Evolutionary conservation across 805 yeast genomes (phyloP).

Genomic region (Zygoascus bituminiphila): DNA sequence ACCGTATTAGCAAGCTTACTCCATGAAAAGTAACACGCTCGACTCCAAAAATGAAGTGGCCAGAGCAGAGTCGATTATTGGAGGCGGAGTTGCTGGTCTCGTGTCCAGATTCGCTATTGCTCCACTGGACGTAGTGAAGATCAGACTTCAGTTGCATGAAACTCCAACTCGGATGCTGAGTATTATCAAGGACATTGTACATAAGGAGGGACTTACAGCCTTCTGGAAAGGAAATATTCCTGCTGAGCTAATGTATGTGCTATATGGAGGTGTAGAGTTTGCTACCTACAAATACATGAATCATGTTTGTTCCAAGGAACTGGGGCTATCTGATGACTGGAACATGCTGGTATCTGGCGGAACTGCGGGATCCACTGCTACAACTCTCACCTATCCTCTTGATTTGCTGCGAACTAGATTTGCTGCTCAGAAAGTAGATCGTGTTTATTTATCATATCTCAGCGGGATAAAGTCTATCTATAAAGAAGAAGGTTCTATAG

Average conservation of each 20-base stretch:
- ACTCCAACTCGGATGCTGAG: background rate
- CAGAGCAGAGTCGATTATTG: slow-evolving; percentile 45
- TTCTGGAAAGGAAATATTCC: slow-evolving; percentile 98
- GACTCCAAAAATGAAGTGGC: slow-evolving; percentile 42
- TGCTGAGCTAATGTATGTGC: slow-evolving; percentile 75
- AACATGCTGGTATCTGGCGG: slow-evolving; percentile 62
- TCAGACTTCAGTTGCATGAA: slow-evolving; percentile 58
- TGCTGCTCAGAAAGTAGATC: slow-evolving; percentile 45
- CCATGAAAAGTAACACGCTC: slow-evolving; percentile 2
- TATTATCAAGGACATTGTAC: slow-evolving; percentile 38
- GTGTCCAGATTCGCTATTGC: slow-evolving; percentile 57
- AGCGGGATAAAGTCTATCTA: slow-evolving; percentile 24
- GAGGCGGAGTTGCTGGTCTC: slow-evolving; percentile 68
- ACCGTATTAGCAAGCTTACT: no score
- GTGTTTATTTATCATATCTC: background rate
- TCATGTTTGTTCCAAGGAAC: slow-evolving; percentile 29
- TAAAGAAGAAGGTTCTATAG: slow-evolving; percentile 36
- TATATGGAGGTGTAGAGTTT: slow-evolving; percentile 84
- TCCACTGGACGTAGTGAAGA: slow-evolving; percentile 77
- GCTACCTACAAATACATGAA: slow-evolving; percentile 56
- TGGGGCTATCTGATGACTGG: slow-evolving; percentile 28
- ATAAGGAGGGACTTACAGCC: slow-evolving; percentile 61
- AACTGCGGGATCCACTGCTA: slow-evolving; percentile 67
- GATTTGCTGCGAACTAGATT: slow-evolving; percentile 83
- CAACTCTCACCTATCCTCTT: slow-evolving; percentile 73